Base-by-base conservation (phyloP, 495 filamentous ascomycete genomes). In the Articulospora tetracladia region DNA sequence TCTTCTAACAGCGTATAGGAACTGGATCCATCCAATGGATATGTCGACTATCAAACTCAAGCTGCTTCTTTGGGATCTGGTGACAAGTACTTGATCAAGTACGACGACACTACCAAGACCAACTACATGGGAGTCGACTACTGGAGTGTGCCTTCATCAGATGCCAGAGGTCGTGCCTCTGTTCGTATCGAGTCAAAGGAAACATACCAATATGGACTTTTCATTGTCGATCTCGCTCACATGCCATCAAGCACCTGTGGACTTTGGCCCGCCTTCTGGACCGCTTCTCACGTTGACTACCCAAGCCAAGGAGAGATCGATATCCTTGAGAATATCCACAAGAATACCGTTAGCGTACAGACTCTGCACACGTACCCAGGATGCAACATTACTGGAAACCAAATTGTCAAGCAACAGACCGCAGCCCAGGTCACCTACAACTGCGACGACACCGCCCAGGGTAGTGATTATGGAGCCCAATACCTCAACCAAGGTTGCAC, bases 241-340 rank as follows among this genome's bases (percentile, higher is more conserved):
- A 90, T 92, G 83, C 90, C 90, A 0, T 80, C 78, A 3, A 76
- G 77, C 19, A 70, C 68, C 46, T 93, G 90, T 66, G 90, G 90
- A 55, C 69, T 72, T 49, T 81, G 79, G 79, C 78, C 79, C 1
- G 58, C 56, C 2, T 64, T 52, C 23, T 59, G 56, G 57, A 64
- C 57, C 34, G 86, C 83, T 2, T 75, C 85, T 11, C 88, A 89
- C 20, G 77, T 78, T 8, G 75, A 84, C 52, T 97, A 91, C 90
- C 92, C 91, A 0, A 70, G 72, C 17, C 77, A 83, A 34, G 92
- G 92, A 22, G 92, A 97, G 72, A 92, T 95, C 61, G 92, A 96
- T 77, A 91, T 96, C 66, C 85, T 96, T 69, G 91, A 97, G 69
- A 89, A 89, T 46, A 87, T 95, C 62, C 90, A 93, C 73, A 68